Evolutionary conservation across 1,284 basidiomycete genomes (phyloP).

Genomic region (Omphalotus olearius): DNA sequence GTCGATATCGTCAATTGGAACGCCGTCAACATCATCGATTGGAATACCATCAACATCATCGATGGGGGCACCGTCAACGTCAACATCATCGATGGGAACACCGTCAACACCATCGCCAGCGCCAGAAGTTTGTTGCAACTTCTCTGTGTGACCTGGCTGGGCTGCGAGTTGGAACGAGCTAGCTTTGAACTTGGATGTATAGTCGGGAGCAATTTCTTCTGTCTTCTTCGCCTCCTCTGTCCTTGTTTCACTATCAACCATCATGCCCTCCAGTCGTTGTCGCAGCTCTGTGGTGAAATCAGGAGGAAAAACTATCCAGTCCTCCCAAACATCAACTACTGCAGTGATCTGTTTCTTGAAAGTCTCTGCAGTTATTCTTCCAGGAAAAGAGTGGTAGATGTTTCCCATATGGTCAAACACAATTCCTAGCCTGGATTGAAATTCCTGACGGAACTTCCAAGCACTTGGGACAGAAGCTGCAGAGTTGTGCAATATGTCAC

Average conservation of each 20-base stretch:
- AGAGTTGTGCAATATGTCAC: constrained; percentile 97
- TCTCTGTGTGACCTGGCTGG: constrained; percentile 22
- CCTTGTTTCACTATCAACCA: constrained; percentile 26
- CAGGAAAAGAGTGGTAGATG: constrained; percentile 89
- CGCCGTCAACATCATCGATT: constrained; percentile 33
- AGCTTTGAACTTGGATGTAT: constrained; percentile 70
- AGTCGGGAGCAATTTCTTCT: constrained; percentile 26
- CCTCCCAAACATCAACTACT: constrained; percentile 92
- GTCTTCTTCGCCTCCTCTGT: constrained; percentile 25
- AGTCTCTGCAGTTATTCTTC: constrained; percentile 87
- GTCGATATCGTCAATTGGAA: constrained; percentile 45
- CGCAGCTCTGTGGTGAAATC: constrained; percentile 76
- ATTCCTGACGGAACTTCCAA: constrained; percentile 92
- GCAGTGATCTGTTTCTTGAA: constrained; percentile 88
- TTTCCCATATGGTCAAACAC: constrained; percentile 94
- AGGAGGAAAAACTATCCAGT: constrained; percentile 90
- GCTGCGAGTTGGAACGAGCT: constrained; percentile 72
- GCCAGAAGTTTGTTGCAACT: constrained; percentile 34
- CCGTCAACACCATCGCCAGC: constrained; percentile 46
- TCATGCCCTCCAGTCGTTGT: constrained; percentile 64
- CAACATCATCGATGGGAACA: constrained; percentile 39
- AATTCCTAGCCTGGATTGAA: constrained; percentile 80
- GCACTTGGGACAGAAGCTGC: constrained; percentile 84
- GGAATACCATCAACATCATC: constrained; percentile 40
- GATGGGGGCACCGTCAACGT: constrained; percentile 35